These are phyloP conservation scores for Pugionium dolabratum DNA, from an alignment of 345 rosid genomes.

Conservation along the genomic window DNA sequence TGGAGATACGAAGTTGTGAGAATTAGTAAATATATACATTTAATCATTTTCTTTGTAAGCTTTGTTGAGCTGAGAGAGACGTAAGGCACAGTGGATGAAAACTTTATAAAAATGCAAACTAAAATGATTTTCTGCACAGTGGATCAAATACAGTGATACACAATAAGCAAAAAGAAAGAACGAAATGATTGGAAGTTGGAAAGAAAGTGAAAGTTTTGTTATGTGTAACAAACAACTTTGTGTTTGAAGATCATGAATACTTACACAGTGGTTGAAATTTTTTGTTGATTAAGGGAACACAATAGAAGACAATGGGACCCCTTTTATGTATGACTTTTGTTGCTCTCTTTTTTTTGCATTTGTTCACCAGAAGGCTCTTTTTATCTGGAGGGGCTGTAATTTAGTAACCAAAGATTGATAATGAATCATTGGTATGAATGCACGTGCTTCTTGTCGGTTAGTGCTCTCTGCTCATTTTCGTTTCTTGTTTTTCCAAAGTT, in stretches of 20 bases:
- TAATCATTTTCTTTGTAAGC: too few relatives aligned
- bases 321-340: conserved; percentile 36
- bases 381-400: background rate
- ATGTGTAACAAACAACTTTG: conserved; percentile 29
- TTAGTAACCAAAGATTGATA: conserved; percentile 31
- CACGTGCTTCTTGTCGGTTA: conserved; percentile 42
- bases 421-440: conserved; percentile 31
- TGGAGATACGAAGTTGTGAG: too few relatives aligned
- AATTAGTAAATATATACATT: too few relatives aligned
- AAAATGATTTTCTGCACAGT: too few relatives aligned
- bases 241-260: conserved; percentile 39
- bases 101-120: too few relatives aligned
- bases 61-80: too few relatives aligned
- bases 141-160: background rate
- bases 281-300: conserved; percentile 35
- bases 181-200: conserved; percentile 34
- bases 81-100: too few relatives aligned
- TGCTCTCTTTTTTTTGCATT: background rate
- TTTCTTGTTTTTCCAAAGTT: conserved; percentile 28
- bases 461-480: conserved; percentile 31
- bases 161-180: too few relatives aligned
- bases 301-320: conserved; percentile 30
- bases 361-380: conserved; percentile 18
- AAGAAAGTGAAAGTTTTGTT: conserved; percentile 42
- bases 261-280: conserved; percentile 35